These are phyloP conservation scores for Zea luxurians DNA, from an alignment of 176 grass and related monocot genomes.

Conservation along the genomic window DNA sequence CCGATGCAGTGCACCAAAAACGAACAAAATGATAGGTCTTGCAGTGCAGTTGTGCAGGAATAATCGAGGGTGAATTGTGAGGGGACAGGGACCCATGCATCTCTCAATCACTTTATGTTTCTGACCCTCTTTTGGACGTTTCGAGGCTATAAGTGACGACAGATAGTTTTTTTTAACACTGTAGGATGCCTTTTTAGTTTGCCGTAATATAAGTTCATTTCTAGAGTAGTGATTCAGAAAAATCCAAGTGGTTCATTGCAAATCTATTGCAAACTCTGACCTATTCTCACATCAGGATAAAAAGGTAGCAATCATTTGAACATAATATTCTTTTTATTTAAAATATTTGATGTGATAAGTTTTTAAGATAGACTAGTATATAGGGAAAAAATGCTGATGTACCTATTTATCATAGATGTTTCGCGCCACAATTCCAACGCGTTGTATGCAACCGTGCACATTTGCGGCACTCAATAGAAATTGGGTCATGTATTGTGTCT, in stretches of 20 bases:
- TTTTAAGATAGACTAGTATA: neutral
- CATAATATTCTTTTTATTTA: no score
- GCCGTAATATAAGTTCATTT: neutral
- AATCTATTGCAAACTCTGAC: neutral
- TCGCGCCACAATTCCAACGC: no score
- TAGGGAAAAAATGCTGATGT: no score
- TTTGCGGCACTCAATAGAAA: no score
- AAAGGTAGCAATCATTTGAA: no score
- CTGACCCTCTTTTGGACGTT: neutral
- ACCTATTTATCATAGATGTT: no score
- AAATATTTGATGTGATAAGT: neutral
- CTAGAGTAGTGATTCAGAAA: neutral
- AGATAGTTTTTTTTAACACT: conserved; percentile 2
- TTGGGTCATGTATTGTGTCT: no score
- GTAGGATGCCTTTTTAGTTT: neutral
- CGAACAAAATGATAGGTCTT: neutral
- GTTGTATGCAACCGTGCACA: no score
- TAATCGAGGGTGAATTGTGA: neutral
- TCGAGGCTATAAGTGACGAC: neutral
- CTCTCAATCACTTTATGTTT: conserved; percentile 23
- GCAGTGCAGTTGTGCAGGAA: neutral
- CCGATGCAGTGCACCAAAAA: neutral
- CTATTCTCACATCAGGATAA: neutral
- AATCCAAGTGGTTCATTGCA: neutral
- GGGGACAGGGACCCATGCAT: conserved; percentile 5